Percentiles rank a stretch among this genome's conserved stretches.
Evolutionary conservation across 2,329 filamentous ascomycete species (phyloP).

Genomic region (Aspergillus transmontanensis): DNA sequence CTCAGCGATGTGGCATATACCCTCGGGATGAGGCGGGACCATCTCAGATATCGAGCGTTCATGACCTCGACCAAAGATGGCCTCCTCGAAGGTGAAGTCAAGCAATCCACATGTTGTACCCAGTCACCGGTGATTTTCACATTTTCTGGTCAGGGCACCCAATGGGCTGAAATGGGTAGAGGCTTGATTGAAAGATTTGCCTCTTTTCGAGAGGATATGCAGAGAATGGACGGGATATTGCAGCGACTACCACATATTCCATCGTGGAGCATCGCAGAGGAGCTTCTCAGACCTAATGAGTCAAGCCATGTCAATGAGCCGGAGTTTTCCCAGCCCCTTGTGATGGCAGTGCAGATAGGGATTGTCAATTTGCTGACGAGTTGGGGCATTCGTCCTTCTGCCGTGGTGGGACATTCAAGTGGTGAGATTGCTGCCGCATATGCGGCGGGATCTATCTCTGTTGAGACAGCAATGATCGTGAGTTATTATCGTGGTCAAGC

Average conservation of each 20-base stretch:
- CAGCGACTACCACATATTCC: constrained; percentile 1
- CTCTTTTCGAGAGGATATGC: background rate
- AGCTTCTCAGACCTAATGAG: background rate
- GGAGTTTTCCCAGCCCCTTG: constrained; percentile 9
- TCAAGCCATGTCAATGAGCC: constrained; percentile 5
- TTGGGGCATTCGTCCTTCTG: constrained; percentile 27
- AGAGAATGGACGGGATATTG: constrained; percentile 1
- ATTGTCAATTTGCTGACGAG: constrained; percentile 30
- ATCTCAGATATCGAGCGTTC: constrained; percentile 1
- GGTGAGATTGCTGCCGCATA: constrained; percentile 33
- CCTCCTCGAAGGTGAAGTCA: background rate
- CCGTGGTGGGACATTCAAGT: constrained; percentile 33
- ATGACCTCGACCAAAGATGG: background rate
- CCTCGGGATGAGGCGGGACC: background rate
- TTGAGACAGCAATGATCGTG: constrained; percentile 6
- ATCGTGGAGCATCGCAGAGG: background rate
- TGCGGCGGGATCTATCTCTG: constrained; percentile 2
- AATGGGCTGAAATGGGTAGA: constrained; percentile 19
- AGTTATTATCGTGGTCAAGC: constrained; percentile 7
- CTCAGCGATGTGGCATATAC: background rate
- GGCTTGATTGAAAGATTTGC: background rate
- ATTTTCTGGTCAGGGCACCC: constrained; percentile 33
- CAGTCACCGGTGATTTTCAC: constrained; percentile 12
- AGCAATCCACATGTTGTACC: background rate
- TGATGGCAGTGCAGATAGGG: constrained; percentile 32